A percentile compares a stretch with the other conserved stretches of the same genome.
Conservation (phyloP, 768 basidiomycete species). For the Xerocomus potaroensis region DNA sequence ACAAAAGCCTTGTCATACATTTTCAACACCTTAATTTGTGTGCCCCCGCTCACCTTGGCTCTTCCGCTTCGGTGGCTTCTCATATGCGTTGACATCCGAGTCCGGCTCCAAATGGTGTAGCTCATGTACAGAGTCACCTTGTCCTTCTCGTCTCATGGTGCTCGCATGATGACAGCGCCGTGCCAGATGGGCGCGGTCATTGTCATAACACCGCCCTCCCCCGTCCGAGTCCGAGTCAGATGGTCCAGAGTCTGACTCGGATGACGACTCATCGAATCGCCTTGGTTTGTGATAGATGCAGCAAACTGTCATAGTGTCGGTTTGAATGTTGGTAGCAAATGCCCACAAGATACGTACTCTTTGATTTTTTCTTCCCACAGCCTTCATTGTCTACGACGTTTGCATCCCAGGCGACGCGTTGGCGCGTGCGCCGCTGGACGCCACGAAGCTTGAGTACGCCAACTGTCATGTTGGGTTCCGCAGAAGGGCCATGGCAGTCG, state of each 20-base stretch:
- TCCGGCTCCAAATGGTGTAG: constrained; percentile 11
- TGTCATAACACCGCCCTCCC: background rate
- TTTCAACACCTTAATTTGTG: too few species aligned
- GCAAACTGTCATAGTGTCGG: constrained; percentile 57
- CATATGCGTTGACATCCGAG: constrained; percentile 48
- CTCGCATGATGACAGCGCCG: constrained; percentile 4
- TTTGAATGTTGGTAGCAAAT: background rate
- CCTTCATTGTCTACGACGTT: constrained; percentile 90
- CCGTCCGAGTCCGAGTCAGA: constrained; percentile 30
- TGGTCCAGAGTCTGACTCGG: constrained; percentile 55
- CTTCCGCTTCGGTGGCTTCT: constrained; percentile 33
- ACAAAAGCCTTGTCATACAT: too few species aligned
- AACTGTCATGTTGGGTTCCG: constrained; percentile 22
- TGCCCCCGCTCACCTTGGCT: constrained; percentile 9
- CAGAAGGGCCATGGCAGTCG: constrained; percentile 19
- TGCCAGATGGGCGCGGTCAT: constrained; percentile 12
- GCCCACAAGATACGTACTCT: constrained; percentile 64
- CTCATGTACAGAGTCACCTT: constrained; percentile 16
- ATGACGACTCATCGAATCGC: constrained; percentile 78
- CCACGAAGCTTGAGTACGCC: constrained; percentile 63
- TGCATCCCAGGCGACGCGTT: constrained; percentile 77
- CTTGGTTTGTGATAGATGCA: constrained; percentile 90
- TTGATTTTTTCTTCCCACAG: constrained; percentile 85
- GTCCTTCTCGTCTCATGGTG: constrained; percentile 4
- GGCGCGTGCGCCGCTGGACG: constrained; percentile 39